Conservation (phyloP, 176 grass and related monocot species). For the Zea luxurians region DNA sequence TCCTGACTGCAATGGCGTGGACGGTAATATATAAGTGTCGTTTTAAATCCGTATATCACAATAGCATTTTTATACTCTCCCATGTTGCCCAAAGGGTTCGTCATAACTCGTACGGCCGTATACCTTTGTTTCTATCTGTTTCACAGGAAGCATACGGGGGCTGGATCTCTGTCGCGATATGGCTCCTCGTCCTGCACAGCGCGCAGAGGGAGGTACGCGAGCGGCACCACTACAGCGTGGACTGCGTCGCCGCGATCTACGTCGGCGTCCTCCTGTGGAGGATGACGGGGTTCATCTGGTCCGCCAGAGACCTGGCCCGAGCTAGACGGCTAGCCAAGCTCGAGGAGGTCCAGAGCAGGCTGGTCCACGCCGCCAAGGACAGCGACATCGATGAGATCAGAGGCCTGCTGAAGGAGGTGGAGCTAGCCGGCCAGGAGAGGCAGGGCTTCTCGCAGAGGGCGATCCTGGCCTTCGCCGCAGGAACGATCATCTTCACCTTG, state of each 20-base stretch:
- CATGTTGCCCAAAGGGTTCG: not conserved
- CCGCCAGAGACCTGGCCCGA: slow-evolving; percentile 39
- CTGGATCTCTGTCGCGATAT: slow-evolving; percentile 71
- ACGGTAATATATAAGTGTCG: slow-evolving; percentile 53
- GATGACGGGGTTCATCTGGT: slow-evolving; percentile 81
- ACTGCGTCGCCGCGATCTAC: slow-evolving; percentile 89
- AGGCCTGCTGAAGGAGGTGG: slow-evolving; percentile 70
- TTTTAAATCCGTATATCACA: not conserved
- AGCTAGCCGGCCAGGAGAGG: slow-evolving; percentile 56
- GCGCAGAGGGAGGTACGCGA: slow-evolving; percentile 84
- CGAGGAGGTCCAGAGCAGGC: slow-evolving; percentile 54
- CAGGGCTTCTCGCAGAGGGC: slow-evolving; percentile 50
- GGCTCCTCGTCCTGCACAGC: slow-evolving; percentile 81
- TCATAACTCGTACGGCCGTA: no score
- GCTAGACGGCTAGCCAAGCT: slow-evolving; percentile 67
- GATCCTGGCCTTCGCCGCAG: slow-evolving; percentile 57
- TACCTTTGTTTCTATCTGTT: not conserved
- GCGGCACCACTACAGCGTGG: slow-evolving; percentile 75
- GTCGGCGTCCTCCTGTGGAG: slow-evolving; percentile 80
- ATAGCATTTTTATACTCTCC: not conserved
- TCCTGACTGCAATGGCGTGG: slow-evolving; percentile 97
- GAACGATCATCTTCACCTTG: slow-evolving; percentile 61
- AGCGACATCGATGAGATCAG: slow-evolving; percentile 69
- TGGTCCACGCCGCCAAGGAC: slow-evolving; percentile 69
- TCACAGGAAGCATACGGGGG: slow-evolving; percentile 91